Percentiles rank a stretch among this genome's conserved stretches.
Evolutionary conservation across 202 grass and related monocot species (phyloP).

Genomic region (Eragrostis tef): DNA sequence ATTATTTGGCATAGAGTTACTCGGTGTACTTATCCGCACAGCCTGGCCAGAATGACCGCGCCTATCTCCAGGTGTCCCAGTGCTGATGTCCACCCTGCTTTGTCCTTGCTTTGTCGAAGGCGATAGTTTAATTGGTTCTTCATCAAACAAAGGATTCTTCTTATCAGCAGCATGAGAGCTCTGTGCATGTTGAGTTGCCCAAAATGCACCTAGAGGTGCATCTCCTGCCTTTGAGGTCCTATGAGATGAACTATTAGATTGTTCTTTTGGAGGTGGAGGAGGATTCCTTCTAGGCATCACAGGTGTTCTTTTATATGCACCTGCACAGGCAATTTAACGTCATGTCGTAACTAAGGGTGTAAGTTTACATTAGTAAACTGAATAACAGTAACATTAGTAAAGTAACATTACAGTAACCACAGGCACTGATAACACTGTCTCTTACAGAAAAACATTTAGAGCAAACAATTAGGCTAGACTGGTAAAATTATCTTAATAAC

Average conservation of each 20-base stretch:
- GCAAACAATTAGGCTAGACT: not conserved
- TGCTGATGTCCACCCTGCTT: slow-evolving; percentile 45
- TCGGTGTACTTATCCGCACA: slow-evolving; percentile 37
- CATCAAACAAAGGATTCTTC: slow-evolving; percentile 51
- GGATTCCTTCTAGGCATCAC: slow-evolving; percentile 69
- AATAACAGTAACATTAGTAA: not conserved
- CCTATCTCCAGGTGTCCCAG: slow-evolving; percentile 46
- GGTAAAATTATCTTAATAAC: slow-evolving; percentile 17
- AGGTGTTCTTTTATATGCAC: slow-evolving; percentile 56
- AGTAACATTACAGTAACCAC: slow-evolving; percentile 10
- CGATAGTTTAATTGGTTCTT: slow-evolving; percentile 53
- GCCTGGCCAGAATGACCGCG: slow-evolving; percentile 45
- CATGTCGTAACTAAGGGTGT: not conserved
- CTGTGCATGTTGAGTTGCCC: slow-evolving; percentile 65
- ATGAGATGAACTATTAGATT: slow-evolving; percentile 54
- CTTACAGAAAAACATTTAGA: slow-evolving; percentile 27
- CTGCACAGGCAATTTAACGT: slow-evolving; percentile 22
- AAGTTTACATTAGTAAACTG: too few species aligned
- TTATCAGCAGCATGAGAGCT: slow-evolving; percentile 52
- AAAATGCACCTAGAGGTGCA: slow-evolving; percentile 72
- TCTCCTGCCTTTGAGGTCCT: slow-evolving; percentile 48
- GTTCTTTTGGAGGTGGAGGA: slow-evolving; percentile 72
- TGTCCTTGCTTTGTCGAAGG: slow-evolving; percentile 52
- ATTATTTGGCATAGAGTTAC: slow-evolving; percentile 46
- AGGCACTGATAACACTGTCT: slow-evolving; percentile 7